Evolutionary conservation across 805 yeast species (phyloP).

Genomic region (Debaryomyces castellii): DNA sequence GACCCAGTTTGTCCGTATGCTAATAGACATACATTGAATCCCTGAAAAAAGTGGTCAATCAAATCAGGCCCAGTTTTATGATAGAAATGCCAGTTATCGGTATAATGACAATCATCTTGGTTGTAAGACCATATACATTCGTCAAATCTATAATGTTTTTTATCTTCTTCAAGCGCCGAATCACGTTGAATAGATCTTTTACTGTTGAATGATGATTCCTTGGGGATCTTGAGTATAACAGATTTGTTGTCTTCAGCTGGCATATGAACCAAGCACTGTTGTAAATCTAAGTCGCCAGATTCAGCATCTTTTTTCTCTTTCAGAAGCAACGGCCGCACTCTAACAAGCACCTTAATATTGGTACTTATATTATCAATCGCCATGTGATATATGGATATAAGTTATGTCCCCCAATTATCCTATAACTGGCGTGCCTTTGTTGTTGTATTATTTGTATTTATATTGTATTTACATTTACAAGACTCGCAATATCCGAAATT

Average conservation of each 20-base stretch:
- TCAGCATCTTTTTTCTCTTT: slow-evolving; percentile 21
- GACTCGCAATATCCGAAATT: background rate
- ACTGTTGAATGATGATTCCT: slow-evolving; percentile 17
- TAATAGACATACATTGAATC: slow-evolving; percentile 41
- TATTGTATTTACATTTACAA: background rate
- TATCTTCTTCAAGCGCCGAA: slow-evolving; percentile 8
- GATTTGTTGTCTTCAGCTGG: slow-evolving; percentile 20
- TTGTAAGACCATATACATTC: slow-evolving; percentile 49
- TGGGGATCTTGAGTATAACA: slow-evolving; percentile 20
- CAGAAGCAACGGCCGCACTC: slow-evolving; percentile 48
- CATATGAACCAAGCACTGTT: slow-evolving; percentile 28
- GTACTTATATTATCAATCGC: slow-evolving; percentile 8
- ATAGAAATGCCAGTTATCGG: slow-evolving; percentile 54
- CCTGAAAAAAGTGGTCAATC: slow-evolving; percentile 47
- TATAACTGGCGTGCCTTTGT: background rate
- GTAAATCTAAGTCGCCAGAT: slow-evolving; percentile 6
- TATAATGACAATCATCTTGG: slow-evolving; percentile 28
- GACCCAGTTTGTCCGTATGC: slow-evolving; percentile 47
- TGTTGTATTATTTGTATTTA: background rate
- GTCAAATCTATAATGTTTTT: slow-evolving; percentile 47
- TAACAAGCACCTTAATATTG: slow-evolving; percentile 48
- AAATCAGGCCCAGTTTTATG: slow-evolving; percentile 55
- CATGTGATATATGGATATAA: background rate
- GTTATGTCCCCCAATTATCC: background rate
- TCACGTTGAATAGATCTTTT: slow-evolving; percentile 3